Percentiles rank a stretch among this genome's conserved stretches.
Conservation (phyloP, 768 basidiomycete genomes). For the Lactarius pseudohatsudake region DNA sequence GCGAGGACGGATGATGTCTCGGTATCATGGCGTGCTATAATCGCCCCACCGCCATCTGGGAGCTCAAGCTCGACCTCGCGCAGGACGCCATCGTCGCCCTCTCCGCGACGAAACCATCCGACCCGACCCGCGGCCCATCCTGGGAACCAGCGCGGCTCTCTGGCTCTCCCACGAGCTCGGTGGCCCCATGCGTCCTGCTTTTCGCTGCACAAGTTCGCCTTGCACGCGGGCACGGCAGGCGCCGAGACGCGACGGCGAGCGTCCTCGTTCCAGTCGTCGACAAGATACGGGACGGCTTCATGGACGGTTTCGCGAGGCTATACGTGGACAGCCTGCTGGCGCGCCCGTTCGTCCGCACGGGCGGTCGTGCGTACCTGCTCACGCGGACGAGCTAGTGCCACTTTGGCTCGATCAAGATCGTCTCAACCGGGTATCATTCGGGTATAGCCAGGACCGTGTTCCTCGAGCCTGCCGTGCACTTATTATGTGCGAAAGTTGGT, state of each 20-base stretch:
- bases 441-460: slow-evolving; percentile 23
- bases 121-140: slow-evolving; percentile 12
- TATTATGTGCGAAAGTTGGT: slow-evolving; percentile 33
- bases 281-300: slow-evolving; percentile 11
- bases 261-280: slow-evolving; percentile 30
- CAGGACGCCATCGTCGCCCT: slow-evolving; percentile 3
- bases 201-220: slow-evolving; percentile 27
- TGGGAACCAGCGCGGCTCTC: slow-evolving; percentile 21
- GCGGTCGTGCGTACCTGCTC: slow-evolving; percentile 21
- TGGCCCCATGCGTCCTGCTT: slow-evolving; percentile 36
- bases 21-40: slow-evolving; percentile 37
- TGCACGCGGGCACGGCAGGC: no score
- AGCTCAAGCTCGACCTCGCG: slow-evolving; percentile 27
- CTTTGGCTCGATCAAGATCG: slow-evolving; percentile 27
- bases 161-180: slow-evolving; percentile 37
- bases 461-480: slow-evolving; percentile 26
- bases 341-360: slow-evolving; percentile 31
- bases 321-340: slow-evolving; percentile 34
- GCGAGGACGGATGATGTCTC: slow-evolving; percentile 34
- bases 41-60: slow-evolving; percentile 33
- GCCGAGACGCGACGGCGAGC: neutral
- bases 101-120: slow-evolving; percentile 20
- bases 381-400: slow-evolving; percentile 31
- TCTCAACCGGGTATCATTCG: slow-evolving; percentile 24
- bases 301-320: slow-evolving; percentile 33